phyloP scores from a whole-genome alignment of 2,329 filamentous ascomycete species.

The Raffaelea deltoideospora region DNA sequence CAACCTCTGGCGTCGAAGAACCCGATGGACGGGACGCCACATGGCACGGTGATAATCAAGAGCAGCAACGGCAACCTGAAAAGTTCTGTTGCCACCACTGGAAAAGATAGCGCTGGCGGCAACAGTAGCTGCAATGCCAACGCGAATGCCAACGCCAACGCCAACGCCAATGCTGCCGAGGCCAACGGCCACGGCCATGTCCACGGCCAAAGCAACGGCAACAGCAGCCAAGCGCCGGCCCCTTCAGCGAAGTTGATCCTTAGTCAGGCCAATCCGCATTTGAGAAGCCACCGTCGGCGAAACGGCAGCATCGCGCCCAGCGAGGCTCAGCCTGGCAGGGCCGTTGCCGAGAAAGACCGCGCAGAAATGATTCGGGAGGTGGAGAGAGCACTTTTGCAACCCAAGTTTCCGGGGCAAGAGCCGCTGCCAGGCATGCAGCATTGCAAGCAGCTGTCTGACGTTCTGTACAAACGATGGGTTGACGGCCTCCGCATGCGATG shows the following conservation, averaged over 20 bases:
- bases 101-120: too few species aligned
- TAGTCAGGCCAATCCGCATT: slow-evolving; percentile 69
- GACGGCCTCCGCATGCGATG: slow-evolving; percentile 52
- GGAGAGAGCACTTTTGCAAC: slow-evolving; percentile 32
- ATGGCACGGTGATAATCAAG: slow-evolving; percentile 44
- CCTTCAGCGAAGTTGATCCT: slow-evolving; percentile 55
- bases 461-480: slow-evolving; percentile 81
- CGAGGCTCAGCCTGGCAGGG: slow-evolving; percentile 8
- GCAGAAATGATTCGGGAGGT: slow-evolving; percentile 19
- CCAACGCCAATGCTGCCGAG: too few species aligned
- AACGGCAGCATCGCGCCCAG: slow-evolving; percentile 27
- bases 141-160: too few species aligned
- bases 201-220: too few species aligned
- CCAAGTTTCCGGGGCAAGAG: slow-evolving; percentile 39
- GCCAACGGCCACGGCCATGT: too few species aligned
- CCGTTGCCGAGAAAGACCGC: slow-evolving; percentile 21
- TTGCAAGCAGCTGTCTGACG: slow-evolving; percentile 74
- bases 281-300: slow-evolving; percentile 61
- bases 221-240: slow-evolving; percentile 14
- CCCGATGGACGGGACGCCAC: slow-evolving; percentile 28
- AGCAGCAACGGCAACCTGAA: too few species aligned
- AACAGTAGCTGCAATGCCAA: too few species aligned
- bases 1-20: slow-evolving; percentile 15
- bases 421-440: slow-evolving; percentile 72
- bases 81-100: too few species aligned